Evolutionary conservation across 331 rosid species (phyloP).

Genomic region (Spiraea crenata): DNA sequence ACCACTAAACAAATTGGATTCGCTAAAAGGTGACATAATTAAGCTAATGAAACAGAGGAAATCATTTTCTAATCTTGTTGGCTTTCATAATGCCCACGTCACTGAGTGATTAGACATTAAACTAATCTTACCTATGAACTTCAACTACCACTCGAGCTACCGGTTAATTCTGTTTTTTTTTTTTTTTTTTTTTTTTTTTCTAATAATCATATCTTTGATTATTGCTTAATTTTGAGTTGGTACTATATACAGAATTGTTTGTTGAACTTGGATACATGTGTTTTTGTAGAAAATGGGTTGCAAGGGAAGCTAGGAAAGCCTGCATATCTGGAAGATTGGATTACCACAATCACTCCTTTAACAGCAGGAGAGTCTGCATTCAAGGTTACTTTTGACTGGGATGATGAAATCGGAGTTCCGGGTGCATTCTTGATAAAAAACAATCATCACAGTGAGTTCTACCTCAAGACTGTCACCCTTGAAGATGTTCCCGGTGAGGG

Average conservation of each 20-base stretch:
- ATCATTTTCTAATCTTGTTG: too few species aligned
- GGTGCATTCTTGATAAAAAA: conserved; percentile 67
- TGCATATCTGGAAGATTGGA: conserved; percentile 66
- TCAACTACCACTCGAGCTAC: conserved; percentile 8
- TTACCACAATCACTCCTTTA: conserved; percentile 45
- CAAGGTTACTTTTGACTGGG: conserved; percentile 54
- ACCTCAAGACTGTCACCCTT: conserved; percentile 51
- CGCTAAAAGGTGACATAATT: too few species aligned
- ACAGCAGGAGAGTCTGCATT: conserved; percentile 47
- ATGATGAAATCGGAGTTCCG: conserved; percentile 52
- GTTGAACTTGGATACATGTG: not conserved
- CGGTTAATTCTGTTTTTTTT: not conserved
- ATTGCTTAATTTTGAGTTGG: too few species aligned
- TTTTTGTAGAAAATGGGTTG: conserved; percentile 29
- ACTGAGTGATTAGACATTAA: conserved; percentile 2
- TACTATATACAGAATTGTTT: too few species aligned
- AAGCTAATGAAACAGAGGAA: too few species aligned
- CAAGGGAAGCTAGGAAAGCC: conserved; percentile 59
- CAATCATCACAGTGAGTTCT: conserved; percentile 68
- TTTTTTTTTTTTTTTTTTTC: too few species aligned
- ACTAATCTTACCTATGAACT: not conserved
- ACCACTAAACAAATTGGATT: too few species aligned
- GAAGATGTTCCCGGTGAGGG: conserved; percentile 64
- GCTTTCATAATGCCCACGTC: not conserved
- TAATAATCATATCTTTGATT: too few species aligned